These are phyloP conservation scores for Kondoa malvinella DNA, from an alignment of 768 basidiomycete genomes.

Conservation along the genomic window DNA sequence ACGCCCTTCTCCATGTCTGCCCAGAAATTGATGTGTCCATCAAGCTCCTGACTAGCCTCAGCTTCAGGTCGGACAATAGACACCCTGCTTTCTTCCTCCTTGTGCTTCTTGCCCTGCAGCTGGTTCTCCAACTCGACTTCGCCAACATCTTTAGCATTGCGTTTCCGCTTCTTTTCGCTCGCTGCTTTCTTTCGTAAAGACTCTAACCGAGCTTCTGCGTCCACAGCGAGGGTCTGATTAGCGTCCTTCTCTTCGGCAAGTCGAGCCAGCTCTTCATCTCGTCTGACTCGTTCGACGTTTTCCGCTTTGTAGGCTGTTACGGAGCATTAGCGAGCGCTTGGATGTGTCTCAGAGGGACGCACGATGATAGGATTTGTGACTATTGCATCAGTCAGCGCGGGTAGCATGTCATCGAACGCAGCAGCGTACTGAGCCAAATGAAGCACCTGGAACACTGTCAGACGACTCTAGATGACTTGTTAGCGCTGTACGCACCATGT, in stretches of 20 bases:
- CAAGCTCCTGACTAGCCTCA: slow-evolving; percentile 7
- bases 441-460: no score
- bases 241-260: slow-evolving; percentile 11
- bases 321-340: not conserved
- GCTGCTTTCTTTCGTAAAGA: not conserved
- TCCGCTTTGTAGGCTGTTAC: slow-evolving; percentile 15
- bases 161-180: slow-evolving; percentile 14
- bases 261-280: slow-evolving; percentile 16
- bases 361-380: not conserved
- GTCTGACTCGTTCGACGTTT: slow-evolving; percentile 18
- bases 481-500: no score
- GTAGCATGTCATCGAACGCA: not conserved
- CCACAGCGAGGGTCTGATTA: not conserved
- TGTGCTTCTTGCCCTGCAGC: slow-evolving; percentile 7
- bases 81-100: not conserved
- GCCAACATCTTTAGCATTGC: slow-evolving; percentile 10
- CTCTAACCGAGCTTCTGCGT: slow-evolving; percentile 2
- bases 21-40: slow-evolving; percentile 32
- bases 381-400: not conserved
- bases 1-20: slow-evolving; percentile 30
- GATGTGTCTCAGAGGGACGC: not conserved
- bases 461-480: no score
- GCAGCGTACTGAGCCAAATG: not conserved
- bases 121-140: slow-evolving; percentile 12
- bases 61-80: not conserved